Evolutionary conservation across 2,329 filamentous ascomycete species (phyloP).

Genomic region (Biscogniauxia mediterranea): DNA sequence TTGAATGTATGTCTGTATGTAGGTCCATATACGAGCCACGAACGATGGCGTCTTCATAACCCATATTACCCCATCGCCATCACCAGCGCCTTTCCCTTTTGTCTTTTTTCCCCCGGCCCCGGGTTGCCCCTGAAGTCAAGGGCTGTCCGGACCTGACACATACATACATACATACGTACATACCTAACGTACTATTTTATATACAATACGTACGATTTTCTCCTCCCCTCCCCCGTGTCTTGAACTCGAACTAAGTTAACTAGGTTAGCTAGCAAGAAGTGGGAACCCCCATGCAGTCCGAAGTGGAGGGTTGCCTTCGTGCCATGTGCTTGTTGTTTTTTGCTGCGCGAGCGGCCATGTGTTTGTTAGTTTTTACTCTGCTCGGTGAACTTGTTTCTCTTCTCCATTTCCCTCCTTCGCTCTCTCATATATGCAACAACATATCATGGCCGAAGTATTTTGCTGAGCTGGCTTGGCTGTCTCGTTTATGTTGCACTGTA

Average conservation of each 20-base stretch:
- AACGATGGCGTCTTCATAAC: background rate
- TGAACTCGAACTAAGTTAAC: no score
- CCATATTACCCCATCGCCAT: background rate
- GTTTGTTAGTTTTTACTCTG: background rate
- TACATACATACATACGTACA: background rate
- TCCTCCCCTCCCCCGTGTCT: no score
- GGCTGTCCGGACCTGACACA: background rate
- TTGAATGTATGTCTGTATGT: background rate
- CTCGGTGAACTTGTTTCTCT: background rate
- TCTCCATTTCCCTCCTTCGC: no score
- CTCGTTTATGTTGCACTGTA: background rate
- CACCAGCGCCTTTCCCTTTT: background rate
- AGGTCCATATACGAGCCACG: background rate
- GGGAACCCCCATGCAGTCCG: background rate
- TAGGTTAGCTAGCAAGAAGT: background rate
- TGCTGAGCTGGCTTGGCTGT: background rate
- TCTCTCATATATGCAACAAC: no score
- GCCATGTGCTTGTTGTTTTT: background rate
- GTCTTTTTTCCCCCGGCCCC: background rate
- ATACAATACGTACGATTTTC: no score
- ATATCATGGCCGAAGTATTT: background rate
- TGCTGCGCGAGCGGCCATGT: background rate
- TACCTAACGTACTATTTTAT: no score
- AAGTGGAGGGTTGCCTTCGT: background rate
- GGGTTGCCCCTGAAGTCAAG: background rate